Base-by-base conservation (phyloP, 116 monocot genomes). In the Dioscorea cayenensis region DNA sequence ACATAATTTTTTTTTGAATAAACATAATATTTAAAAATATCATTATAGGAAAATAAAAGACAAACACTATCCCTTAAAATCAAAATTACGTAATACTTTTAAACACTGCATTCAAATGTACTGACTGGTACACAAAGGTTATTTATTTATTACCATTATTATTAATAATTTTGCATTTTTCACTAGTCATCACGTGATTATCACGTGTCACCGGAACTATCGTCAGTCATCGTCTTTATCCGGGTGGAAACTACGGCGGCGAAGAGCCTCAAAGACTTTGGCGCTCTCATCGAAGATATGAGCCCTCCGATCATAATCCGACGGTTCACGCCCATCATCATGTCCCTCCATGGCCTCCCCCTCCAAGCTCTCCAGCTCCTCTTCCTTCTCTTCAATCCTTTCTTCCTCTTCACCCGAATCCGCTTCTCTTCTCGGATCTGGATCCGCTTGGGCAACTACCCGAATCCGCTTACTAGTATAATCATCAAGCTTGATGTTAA, bases 271-370 rank as follows among this genome's bases (percentile, higher is more conserved):
- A 60, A 84, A 80, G 20, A 77, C 77, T n/a, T 63, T 66, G 9
- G 84, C 76, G 73, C 77, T 77, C 76, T 76, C 60, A 27, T 69
- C 66, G 73, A 84, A 84, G 64, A 84, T 73, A 21, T 80, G 73
- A 21, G 79, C 84, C 76, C 84, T 69, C 67, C 84, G 72, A 37
- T 73, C 79, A 29, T 84, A 84, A 49, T 84, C 84, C n/a, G 67
- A 63, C 51, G 84, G 79, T 43, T 63, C 76, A 5, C 72, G 76
- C 18, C 79, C 84, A 67, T 70, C 73, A 50, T 79, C 76, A 3
- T 11, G 21, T 12, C 77, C 80, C 5, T 20, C 72, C 23, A 84
- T 80, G 58, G 66, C 74, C 65, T 68, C 73, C 70, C 79, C 76
- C 73, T 77, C 84, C 69, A 80, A 67, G 49, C 23, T 49, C 71